Evolutionary conservation across 179 eudicot species (phyloP).

Genomic region (Beta macrorhiza): DNA sequence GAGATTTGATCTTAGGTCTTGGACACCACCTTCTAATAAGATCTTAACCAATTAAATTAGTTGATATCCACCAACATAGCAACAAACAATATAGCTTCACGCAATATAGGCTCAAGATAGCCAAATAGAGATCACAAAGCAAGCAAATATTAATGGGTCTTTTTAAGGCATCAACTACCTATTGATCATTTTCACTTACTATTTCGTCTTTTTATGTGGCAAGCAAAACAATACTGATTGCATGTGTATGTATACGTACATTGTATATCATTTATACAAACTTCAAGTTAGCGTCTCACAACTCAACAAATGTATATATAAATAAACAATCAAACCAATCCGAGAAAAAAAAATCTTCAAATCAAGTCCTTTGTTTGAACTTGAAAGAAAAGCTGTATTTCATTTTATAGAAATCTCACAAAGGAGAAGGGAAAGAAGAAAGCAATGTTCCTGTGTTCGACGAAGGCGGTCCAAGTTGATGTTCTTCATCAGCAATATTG

Average conservation of each 20-base stretch:
- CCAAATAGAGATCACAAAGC: too few species aligned
- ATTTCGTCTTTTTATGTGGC: too few species aligned
- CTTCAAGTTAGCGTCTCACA: conserved; percentile 13
- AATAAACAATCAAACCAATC: background rate
- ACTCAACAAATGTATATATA: conserved; percentile 12
- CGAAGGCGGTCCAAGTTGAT: conserved; percentile 39
- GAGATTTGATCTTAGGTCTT: too few species aligned
- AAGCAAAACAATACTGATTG: background rate
- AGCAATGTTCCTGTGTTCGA: conserved; percentile 47
- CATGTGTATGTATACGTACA: background rate
- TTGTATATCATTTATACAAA: background rate
- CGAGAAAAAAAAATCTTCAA: background rate
- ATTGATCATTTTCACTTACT: too few species aligned
- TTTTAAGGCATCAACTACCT: too few species aligned
- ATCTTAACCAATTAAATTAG: too few species aligned
- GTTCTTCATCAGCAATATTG: conserved; percentile 36
- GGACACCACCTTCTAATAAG: too few species aligned
- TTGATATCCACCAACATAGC: too few species aligned
- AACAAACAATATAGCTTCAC: too few species aligned
- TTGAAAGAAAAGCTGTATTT: background rate
- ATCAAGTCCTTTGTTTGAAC: conserved; percentile 4
- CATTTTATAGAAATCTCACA: conserved; percentile 24
- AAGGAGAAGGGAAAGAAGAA: conserved; percentile 54
- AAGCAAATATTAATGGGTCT: too few species aligned
- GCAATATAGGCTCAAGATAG: too few species aligned